These are phyloP conservation scores for Solanum paucissectum DNA, from an alignment of 257 asterid species.

Conservation along the genomic window DNA sequence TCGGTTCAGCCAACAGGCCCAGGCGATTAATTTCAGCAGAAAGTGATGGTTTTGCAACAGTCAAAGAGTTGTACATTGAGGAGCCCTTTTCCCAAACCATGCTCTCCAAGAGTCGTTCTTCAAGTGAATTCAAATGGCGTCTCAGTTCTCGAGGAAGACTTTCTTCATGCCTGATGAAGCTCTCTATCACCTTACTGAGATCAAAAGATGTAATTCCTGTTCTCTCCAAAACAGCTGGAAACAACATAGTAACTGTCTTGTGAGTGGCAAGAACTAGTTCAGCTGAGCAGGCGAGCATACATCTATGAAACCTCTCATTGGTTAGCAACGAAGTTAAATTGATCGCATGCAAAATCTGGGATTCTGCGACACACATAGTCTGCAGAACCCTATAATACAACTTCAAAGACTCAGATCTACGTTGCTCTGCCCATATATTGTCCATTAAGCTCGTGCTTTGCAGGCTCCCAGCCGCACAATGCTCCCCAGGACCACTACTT, in stretches of 20 bases:
- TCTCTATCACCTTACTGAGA: slow-evolving; percentile 97
- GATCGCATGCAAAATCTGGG: slow-evolving; percentile 61
- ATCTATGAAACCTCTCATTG: slow-evolving; percentile 93
- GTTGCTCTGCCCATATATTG: slow-evolving; percentile 91
- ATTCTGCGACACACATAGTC: slow-evolving; percentile 88
- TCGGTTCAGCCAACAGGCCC: slow-evolving; percentile 92
- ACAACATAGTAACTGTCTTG: slow-evolving; percentile 90
- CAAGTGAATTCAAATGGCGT: slow-evolving; percentile 88
- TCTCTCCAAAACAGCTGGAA: slow-evolving; percentile 93
- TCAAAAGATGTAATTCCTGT: slow-evolving; percentile 98
- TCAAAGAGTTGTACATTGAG: slow-evolving; percentile 91
- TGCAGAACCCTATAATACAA: slow-evolving; percentile 84
- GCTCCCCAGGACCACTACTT: slow-evolving; percentile 65
- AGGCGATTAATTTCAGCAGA: slow-evolving; percentile 76
- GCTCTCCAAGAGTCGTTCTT: slow-evolving; percentile 90
- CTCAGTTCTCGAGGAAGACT: slow-evolving; percentile 95
- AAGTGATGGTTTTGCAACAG: slow-evolving; percentile 75
- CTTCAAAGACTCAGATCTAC: slow-evolving; percentile 84
- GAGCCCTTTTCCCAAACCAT: slow-evolving; percentile 99
- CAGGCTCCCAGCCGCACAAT: slow-evolving; percentile 21
- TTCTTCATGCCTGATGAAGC: slow-evolving; percentile 92
- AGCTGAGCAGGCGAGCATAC: slow-evolving; percentile 99
- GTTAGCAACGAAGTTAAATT: slow-evolving; percentile 81
- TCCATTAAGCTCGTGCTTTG: slow-evolving; percentile 83
- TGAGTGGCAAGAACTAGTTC: slow-evolving; percentile 99